Conservation (phyloP, 2,329 filamentous ascomycete genomes). For the Aspergillus sp. region DNA sequence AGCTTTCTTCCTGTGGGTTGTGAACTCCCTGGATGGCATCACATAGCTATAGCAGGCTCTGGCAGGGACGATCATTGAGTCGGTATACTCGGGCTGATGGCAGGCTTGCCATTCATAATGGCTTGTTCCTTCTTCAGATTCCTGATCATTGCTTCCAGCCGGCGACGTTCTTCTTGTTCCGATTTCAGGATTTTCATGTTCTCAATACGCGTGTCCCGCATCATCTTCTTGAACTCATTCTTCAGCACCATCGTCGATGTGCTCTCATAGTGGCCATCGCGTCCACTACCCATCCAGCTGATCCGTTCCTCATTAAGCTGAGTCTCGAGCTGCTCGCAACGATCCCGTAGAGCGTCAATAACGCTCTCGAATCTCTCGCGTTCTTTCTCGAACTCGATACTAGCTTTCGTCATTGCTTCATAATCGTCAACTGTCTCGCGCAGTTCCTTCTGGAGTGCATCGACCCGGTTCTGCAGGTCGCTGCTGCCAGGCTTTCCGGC, state of each 20-base stretch:
- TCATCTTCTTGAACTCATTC: slow-evolving; percentile 80
- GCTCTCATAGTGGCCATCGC: slow-evolving; percentile 51
- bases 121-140: slow-evolving; percentile 47
- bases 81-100: slow-evolving; percentile 36
- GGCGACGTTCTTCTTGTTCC: slow-evolving; percentile 71
- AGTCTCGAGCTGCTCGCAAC: slow-evolving; percentile 64
- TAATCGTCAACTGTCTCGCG: slow-evolving; percentile 69
- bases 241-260: slow-evolving; percentile 70
- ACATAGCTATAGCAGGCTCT: too few species aligned
- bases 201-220: slow-evolving; percentile 70
- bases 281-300: slow-evolving; percentile 60
- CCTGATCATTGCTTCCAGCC: slow-evolving; percentile 65
- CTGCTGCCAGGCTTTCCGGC: slow-evolving; percentile 37
- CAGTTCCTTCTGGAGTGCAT: slow-evolving; percentile 65
- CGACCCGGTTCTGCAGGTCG: slow-evolving; percentile 51
- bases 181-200: slow-evolving; percentile 65
- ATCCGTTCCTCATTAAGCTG: slow-evolving; percentile 69
- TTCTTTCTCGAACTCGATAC: slow-evolving; percentile 71
- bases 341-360: slow-evolving; percentile 66
- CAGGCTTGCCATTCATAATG: slow-evolving; percentile 34
- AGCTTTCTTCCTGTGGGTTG: too few species aligned
- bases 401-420: slow-evolving; percentile 68
- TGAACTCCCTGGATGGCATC: too few species aligned
- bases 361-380: slow-evolving; percentile 64
- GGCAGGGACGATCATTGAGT: slow-evolving; percentile 34